A percentile compares a stretch with the other conserved stretches of the same genome.
These are phyloP conservation scores for Yarrowia keelungensis DNA, from an alignment of 805 yeast species.

Conservation along the genomic window DNA sequence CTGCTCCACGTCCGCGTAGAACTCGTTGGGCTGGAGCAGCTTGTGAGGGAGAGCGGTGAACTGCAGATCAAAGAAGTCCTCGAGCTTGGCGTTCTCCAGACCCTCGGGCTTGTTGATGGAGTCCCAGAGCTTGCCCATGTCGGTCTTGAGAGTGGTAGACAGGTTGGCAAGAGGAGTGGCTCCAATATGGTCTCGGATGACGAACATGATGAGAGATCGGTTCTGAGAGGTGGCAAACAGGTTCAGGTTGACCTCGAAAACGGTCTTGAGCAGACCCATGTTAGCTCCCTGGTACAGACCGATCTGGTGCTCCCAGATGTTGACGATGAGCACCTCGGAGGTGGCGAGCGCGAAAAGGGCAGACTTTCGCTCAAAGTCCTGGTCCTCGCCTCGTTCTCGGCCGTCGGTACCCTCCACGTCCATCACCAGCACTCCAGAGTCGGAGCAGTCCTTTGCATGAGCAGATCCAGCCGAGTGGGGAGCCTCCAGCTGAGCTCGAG, in stretches of 20 bases:
- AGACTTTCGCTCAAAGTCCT: conserved; percentile 95
- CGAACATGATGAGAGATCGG: conserved; percentile 63
- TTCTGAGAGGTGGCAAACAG: conserved; percentile 71
- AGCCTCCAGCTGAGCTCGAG: conserved; percentile 54
- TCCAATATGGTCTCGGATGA: conserved; percentile 90
- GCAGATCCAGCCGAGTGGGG: conserved; percentile 2
- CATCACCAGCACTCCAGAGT: conserved; percentile 69
- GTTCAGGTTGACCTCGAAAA: conserved; percentile 91
- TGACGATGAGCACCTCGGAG: conserved; percentile 86
- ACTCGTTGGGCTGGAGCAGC: conserved; percentile 76
- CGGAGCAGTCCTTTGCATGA: conserved; percentile 13
- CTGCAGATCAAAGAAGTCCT: conserved; percentile 83
- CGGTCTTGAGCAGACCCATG: conserved; percentile 93
- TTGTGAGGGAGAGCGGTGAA: conserved; percentile 88
- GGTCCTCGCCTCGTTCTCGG: conserved; percentile 96
- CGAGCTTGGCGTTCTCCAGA: conserved; percentile 60
- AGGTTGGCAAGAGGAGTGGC: conserved; percentile 80
- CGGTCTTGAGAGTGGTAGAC: conserved; percentile 70
- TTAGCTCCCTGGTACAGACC: conserved; percentile 98
- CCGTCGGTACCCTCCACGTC: conserved; percentile 99
- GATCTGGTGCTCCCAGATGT: conserved; percentile 96
- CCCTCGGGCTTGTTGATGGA: conserved; percentile 75
- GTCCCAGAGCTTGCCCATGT: conserved; percentile 80
- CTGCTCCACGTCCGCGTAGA: conserved; percentile 62
- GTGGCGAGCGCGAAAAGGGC: conserved; percentile 94